Percentiles rank a stretch among this genome's conserved stretches.
These are phyloP conservation scores for Paspalum notatum DNA, from an alignment of 176 grass and related monocot species.

Conservation along the genomic window DNA sequence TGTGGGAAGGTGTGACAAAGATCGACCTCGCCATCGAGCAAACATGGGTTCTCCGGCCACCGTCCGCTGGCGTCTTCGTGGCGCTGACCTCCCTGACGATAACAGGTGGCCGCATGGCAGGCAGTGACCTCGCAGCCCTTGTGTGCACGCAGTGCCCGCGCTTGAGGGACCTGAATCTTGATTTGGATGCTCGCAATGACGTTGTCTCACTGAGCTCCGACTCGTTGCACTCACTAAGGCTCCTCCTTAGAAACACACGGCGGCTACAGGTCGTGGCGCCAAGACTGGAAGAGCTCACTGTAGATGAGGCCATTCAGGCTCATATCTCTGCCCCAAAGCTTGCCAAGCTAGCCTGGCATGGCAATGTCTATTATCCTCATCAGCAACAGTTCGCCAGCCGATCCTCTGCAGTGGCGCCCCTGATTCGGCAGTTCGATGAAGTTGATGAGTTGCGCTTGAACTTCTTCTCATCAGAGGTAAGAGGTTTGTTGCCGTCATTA, in stretches of 20 bases:
- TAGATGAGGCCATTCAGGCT: neutral
- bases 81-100: neutral
- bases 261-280: neutral
- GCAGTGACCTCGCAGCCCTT: neutral
- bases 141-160: no score
- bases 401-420: neutral
- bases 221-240: neutral
- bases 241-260: fast-evolving
- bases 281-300: neutral
- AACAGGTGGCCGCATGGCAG: neutral
- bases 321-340: neutral
- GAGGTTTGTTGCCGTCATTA: no score
- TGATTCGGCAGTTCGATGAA: neutral
- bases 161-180: neutral
- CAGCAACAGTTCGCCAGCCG: neutral
- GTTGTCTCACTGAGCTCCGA: neutral
- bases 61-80: neutral
- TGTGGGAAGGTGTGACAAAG: neutral
- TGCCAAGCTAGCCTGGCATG: neutral
- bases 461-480: no score
- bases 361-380: neutral
- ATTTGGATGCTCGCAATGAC: fast-evolving
- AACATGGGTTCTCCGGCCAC: neutral
- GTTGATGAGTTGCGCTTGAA: neutral
- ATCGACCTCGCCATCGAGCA: neutral